Evolutionary conservation across 2,329 filamentous ascomycete genomes (phyloP).

Genomic region (Stemphylium beticola): DNA sequence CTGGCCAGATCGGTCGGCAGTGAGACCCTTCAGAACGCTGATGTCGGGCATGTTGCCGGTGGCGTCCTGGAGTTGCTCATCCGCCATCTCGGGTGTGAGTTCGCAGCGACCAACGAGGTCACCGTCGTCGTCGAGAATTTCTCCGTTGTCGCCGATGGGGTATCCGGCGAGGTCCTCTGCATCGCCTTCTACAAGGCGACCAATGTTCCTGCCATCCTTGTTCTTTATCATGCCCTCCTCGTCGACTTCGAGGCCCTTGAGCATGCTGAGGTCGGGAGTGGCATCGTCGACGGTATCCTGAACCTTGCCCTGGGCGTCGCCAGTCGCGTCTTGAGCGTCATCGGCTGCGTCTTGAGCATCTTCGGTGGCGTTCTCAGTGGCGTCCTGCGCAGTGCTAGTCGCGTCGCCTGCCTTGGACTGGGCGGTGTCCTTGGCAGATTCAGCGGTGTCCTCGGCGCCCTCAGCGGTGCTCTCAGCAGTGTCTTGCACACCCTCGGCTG

Average conservation of each 20-base stretch:
- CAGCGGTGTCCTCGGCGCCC: slow-evolving; percentile 38
- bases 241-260: slow-evolving; percentile 60
- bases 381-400: slow-evolving; percentile 49
- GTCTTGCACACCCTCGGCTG: slow-evolving; percentile 39
- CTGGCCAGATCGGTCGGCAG: slow-evolving; percentile 54
- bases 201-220: slow-evolving; percentile 56
- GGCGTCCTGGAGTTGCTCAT: slow-evolving; percentile 50
- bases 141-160: slow-evolving; percentile 60
- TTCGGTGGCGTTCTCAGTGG: slow-evolving; percentile 50
- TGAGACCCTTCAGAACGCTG: slow-evolving; percentile 56
- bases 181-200: slow-evolving; percentile 59
- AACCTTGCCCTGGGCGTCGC: slow-evolving; percentile 38
- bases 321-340: slow-evolving; percentile 39
- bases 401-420: slow-evolving; percentile 26
- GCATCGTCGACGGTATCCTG: slow-evolving; percentile 42
- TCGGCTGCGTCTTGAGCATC: slow-evolving; percentile 44
- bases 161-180: slow-evolving; percentile 61
- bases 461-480: slow-evolving; percentile 43
- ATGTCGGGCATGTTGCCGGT: slow-evolving; percentile 52
- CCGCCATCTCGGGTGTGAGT: slow-evolving; percentile 53
- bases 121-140: slow-evolving; percentile 62
- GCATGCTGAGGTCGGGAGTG: slow-evolving; percentile 53
- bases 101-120: slow-evolving; percentile 62
- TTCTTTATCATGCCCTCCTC: slow-evolving; percentile 62
- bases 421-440: slow-evolving; percentile 37